Evolutionary conservation across 148 eudicot genomes (phyloP).

Genomic region (Vaccinium corymbosum): DNA sequence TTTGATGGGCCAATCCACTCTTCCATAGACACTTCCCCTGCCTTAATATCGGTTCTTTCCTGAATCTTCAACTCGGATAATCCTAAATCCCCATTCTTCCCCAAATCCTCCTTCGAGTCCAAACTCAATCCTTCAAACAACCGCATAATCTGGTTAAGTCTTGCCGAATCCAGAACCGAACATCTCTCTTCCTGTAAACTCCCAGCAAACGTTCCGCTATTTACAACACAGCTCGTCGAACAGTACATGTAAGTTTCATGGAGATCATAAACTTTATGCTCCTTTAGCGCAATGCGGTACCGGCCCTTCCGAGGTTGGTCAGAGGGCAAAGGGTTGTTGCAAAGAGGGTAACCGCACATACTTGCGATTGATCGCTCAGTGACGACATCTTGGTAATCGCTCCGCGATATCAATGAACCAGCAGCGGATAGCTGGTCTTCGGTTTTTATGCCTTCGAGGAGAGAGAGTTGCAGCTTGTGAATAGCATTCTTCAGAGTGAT

Average conservation of each 20-base stretch:
- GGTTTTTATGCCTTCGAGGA: constrained; percentile 61
- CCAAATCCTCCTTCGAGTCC: constrained; percentile 36
- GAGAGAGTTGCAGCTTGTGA: constrained; percentile 65
- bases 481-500: constrained; percentile 58
- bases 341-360: constrained; percentile 82
- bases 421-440: constrained; percentile 63
- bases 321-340: constrained; percentile 53
- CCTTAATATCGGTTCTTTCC: constrained; percentile 49
- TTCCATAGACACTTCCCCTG: constrained; percentile 56
- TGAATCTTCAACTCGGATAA: constrained; percentile 53
- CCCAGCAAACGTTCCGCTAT: constrained; percentile 60
- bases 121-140: constrained; percentile 46
- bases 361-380: constrained; percentile 68
- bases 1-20: constrained; percentile 86
- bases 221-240: constrained; percentile 60
- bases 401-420: constrained; percentile 56
- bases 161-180: constrained; percentile 38
- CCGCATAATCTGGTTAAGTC: constrained; percentile 48
- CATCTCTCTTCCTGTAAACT: constrained; percentile 66
- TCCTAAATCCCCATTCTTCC: constrained; percentile 39
- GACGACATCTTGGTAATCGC: constrained; percentile 80
- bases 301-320: constrained; percentile 63
- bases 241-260: constrained; percentile 82
- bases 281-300: constrained; percentile 73
- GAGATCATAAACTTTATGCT: constrained; percentile 91